These are phyloP conservation scores for Spergularia marina DNA, from an alignment of 148 eudicot genomes.

Conservation along the genomic window DNA sequence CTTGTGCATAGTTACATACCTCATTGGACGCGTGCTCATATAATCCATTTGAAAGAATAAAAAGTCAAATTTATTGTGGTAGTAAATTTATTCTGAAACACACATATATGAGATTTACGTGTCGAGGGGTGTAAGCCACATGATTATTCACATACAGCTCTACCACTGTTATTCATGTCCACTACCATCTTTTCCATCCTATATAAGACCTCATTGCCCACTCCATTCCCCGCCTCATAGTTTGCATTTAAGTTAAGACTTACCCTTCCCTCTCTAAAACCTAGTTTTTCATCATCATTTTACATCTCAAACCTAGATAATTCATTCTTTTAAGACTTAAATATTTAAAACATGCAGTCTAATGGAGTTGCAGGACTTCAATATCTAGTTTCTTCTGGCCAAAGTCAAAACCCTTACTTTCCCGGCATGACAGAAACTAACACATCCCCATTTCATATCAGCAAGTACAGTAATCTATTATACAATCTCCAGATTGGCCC, in stretches of 20 bases:
- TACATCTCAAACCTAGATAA: not conserved
- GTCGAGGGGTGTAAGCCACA: conserved; percentile 26
- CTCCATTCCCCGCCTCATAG: conserved; percentile 37
- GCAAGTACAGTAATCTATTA: conserved; percentile 42
- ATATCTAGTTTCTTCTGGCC: conserved; percentile 48
- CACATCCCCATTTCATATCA: conserved; percentile 33
- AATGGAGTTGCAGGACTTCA: conserved; percentile 50
- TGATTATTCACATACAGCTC: conserved; percentile 40
- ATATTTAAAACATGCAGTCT: conserved; percentile 55
- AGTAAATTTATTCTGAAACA: conserved; percentile 17
- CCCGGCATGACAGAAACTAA: conserved; percentile 28
- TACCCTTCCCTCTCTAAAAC: conserved; percentile 17
- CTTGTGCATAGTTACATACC: conserved; percentile 17
- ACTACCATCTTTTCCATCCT: conserved; percentile 44
- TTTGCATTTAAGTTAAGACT: conserved; percentile 11
- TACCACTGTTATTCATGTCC: conserved; percentile 38
- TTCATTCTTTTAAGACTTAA: not conserved
- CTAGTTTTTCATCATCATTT: not conserved
- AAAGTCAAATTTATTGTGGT: conserved; percentile 12
- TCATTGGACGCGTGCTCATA: conserved; percentile 30
- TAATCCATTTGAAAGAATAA: conserved; percentile 26
- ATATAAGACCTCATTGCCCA: conserved; percentile 43
- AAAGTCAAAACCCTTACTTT: conserved; percentile 42
- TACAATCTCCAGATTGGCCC: conserved; percentile 48
- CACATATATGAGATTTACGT: conserved; percentile 23